Percentiles rank a stretch among this genome's conserved stretches.
Conservation (phyloP, 2,329 filamentous ascomycete genomes). For the Pseudogymnoascus sp. region DNA sequence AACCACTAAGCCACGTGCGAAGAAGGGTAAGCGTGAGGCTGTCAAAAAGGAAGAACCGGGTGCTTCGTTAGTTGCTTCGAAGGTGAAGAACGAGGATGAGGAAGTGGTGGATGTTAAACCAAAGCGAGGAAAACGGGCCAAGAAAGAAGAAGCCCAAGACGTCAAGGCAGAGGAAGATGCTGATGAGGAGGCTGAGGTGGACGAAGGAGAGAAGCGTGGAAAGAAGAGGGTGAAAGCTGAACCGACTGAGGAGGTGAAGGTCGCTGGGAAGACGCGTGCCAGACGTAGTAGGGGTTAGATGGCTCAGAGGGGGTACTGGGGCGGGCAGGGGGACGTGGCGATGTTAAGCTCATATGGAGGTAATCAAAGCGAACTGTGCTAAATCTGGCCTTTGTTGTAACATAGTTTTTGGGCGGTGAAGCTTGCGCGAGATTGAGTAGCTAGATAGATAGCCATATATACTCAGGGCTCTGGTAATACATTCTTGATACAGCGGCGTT, state of each 20-base stretch:
- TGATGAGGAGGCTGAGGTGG: slow-evolving; percentile 17
- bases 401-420: neutral
- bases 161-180: slow-evolving; percentile 19
- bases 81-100: slow-evolving; percentile 24
- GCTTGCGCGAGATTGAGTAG: neutral
- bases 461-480: neutral
- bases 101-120: slow-evolving; percentile 25
- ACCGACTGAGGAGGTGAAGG: slow-evolving; percentile 17
- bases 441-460: neutral
- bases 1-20: slow-evolving; percentile 24
- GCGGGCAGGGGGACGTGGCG: neutral
- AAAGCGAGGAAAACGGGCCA: slow-evolving; percentile 27
- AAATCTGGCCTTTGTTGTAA: neutral
- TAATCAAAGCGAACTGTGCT: neutral
- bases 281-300: neutral
- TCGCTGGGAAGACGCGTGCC: neutral
- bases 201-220: slow-evolving; percentile 9
- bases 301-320: neutral
- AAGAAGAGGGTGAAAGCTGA: neutral
- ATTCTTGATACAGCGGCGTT: neutral
- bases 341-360: neutral
- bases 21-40: slow-evolving; percentile 30
- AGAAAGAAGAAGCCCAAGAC: slow-evolving; percentile 23
- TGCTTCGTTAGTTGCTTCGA: slow-evolving; percentile 18
- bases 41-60: slow-evolving; percentile 14